A percentile compares a stretch with the other conserved stretches of the same genome.
These are phyloP conservation scores for Neofusicoccum laricinum DNA, from an alignment of 2,329 filamentous ascomycete species.

Conservation along the genomic window DNA sequence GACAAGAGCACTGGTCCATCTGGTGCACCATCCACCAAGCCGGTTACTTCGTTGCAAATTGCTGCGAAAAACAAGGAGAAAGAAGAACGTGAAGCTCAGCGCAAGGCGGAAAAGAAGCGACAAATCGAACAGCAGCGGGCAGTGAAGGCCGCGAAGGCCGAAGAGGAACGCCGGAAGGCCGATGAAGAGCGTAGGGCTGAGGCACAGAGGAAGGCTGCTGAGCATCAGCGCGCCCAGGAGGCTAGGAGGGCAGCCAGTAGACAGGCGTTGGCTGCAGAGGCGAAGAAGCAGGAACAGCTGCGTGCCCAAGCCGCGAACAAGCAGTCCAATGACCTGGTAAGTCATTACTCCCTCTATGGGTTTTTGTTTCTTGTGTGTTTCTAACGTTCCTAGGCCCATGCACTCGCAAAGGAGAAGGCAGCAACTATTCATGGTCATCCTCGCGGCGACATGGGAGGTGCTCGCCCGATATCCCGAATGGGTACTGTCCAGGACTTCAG, in stretches of 20 bases:
- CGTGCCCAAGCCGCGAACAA: conserved; percentile 15
- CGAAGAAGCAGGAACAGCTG: conserved; percentile 21
- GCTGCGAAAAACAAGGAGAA: conserved; percentile 81
- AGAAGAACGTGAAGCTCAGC: conserved; percentile 77
- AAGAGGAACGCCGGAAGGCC: conserved; percentile 37
- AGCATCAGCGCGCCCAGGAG: conserved; percentile 37
- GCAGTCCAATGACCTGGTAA: conserved; percentile 25
- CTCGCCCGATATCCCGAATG: conserved; percentile 59
- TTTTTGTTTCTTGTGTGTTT: not conserved
- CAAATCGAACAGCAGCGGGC: conserved; percentile 76
- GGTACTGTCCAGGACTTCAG: conserved; percentile 58
- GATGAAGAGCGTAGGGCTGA: conserved; percentile 31
- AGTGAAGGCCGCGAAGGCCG: conserved; percentile 62
- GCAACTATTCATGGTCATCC: conserved; percentile 30
- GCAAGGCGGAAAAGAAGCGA: conserved; percentile 76
- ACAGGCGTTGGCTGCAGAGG: conserved; percentile 28
- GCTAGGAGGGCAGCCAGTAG: conserved; percentile 35
- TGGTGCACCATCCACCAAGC: conserved; percentile 2
- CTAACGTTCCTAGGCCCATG: conserved; percentile 17
- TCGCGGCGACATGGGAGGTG: conserved; percentile 49
- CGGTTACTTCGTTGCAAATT: conserved; percentile 56
- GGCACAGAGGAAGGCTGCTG: conserved; percentile 37
- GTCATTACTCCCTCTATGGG: not conserved
- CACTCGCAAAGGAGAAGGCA: conserved; percentile 26
- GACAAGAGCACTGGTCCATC: not conserved